Base-by-base conservation (phyloP, 306 rosid genomes). In the Parietaria judaica region DNA sequence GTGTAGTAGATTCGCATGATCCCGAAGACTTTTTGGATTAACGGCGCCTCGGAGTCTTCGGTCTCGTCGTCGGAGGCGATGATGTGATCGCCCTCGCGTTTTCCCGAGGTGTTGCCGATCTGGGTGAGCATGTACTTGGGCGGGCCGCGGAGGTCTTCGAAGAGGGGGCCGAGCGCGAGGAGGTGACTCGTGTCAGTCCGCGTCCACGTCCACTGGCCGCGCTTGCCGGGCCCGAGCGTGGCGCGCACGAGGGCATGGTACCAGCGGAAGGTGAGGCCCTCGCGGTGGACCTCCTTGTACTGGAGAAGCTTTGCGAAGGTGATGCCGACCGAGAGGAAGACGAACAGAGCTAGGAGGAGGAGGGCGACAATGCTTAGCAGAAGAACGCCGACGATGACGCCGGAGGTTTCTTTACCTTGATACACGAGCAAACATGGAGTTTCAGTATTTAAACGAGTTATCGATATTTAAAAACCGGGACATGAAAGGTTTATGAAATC, bases 121-220 rank as follows among this genome's bases (percentile, higher is more conserved):
- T 87, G 95, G 16, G 98, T 83, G 58, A 91, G 86, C 95, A 91
- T 91, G 83, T 85, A 91, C 70, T 87, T 91, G 67, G 96, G 96
- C 53, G 95, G 96, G 69, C 98, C 98, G 72, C 96, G 77, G 17
- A 91, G 77, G 67, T 91, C 98, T 83, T 87, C 98, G 57, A 85
- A 88, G 15, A 88, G 71, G 34, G 92, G 96, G 38, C 96, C 96
- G 35, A 87, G 74, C 48, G 83, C 83, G 65, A 69, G 76, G 15
- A 81, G 78, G 61, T 66, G 67, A 60, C 70, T 35, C 46, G 96
- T 67, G 68, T 49, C 80, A 4, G 84, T 59, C 73, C 76, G 75
- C 67, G 83, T 91, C 98, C 96, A 87, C 31, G 89, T 85, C 96
- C 96, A 91, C 51, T 87, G 98, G 35, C 98, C 96, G 75, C 96